Conservation (phyloP, 2,329 filamentous ascomycete species). For the Aspergillus versicolor region DNA sequence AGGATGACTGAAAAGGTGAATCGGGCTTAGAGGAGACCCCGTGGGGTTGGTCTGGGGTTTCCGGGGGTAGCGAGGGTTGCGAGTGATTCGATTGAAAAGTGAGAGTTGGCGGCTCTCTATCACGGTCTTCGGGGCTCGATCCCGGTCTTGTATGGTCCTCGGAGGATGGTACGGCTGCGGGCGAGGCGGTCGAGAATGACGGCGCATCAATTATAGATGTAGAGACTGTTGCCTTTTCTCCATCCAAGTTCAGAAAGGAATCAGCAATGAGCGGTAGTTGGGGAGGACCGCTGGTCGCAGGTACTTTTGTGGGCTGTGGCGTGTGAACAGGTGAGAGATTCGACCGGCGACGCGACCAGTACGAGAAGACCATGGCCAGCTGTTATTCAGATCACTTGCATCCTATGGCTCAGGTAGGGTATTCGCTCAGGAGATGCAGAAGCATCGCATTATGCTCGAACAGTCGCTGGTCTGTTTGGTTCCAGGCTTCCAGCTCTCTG, state of each 20-base stretch:
- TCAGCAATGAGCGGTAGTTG: slow-evolving; percentile 35
- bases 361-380: slow-evolving; percentile 39
- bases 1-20: slow-evolving; percentile 37
- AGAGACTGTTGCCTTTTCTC: slow-evolving; percentile 23
- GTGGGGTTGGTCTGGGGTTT: slow-evolving; percentile 27
- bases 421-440: slow-evolving; percentile 17
- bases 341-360: slow-evolving; percentile 38
- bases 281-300: slow-evolving; percentile 26
- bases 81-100: slow-evolving; percentile 28
- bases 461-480: slow-evolving; percentile 6
- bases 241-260: slow-evolving; percentile 24
- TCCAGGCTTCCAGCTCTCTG: not conserved
- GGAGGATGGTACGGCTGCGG: slow-evolving; percentile 27
- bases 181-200: slow-evolving; percentile 29
- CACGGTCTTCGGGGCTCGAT: slow-evolving; percentile 32
- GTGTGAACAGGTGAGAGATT: slow-evolving; percentile 29
- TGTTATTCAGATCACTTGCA: slow-evolving; percentile 14
- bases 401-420: slow-evolving; percentile 8
- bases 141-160: slow-evolving; percentile 29
- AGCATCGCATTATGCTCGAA: slow-evolving; percentile 15
- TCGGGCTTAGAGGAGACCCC: slow-evolving; percentile 30
- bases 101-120: slow-evolving; percentile 18
- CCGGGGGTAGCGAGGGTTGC: slow-evolving; percentile 23
- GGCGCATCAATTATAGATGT: slow-evolving; percentile 22
- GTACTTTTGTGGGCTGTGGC: slow-evolving; percentile 23